Percentiles rank a stretch among this genome's conserved stretches.
phyloP scores from a whole-genome alignment of 2,329 filamentous ascomycete genomes.

The Colletotrichum orchidophilum region DNA sequence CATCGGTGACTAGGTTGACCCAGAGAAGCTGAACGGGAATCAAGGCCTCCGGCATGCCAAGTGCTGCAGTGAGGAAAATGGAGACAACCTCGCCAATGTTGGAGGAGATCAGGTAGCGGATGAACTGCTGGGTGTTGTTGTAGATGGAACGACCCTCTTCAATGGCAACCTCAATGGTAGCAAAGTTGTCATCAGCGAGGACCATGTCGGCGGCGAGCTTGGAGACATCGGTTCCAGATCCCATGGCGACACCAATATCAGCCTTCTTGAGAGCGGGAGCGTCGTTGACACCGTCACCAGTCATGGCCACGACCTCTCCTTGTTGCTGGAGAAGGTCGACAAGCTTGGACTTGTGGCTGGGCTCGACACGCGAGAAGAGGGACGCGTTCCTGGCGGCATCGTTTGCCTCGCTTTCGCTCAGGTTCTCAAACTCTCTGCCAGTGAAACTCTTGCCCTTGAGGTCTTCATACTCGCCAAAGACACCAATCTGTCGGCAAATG shows the following conservation, averaged over 20 bases:
- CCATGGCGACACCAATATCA: constrained; percentile 99
- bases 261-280: constrained; percentile 98
- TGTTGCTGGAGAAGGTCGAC: constrained; percentile 94
- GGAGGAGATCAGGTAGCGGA: constrained; percentile 97
- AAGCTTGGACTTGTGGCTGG: constrained; percentile 95
- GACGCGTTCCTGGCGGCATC: constrained; percentile 86
- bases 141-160: constrained; percentile 98
- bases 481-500: constrained; percentile 96
- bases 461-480: constrained; percentile 85
- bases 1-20: constrained; percentile 98
- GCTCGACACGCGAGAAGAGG: constrained; percentile 95
- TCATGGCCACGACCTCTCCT: constrained; percentile 98
- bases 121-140: constrained; percentile 99
- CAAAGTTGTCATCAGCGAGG: constrained; percentile 97
- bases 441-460: constrained; percentile 93
- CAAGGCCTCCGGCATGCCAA: constrained; percentile 97
- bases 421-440: constrained; percentile 90
- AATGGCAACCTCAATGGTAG: constrained; percentile 94
- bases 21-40: constrained; percentile 97
- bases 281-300: constrained; percentile 98
- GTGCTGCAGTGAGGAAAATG: constrained; percentile 95
- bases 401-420: constrained; percentile 82
- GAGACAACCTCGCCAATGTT: constrained; percentile 99
- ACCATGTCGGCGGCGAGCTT: constrained; percentile 99
- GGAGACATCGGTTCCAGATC: constrained; percentile 94